phyloP scores from a whole-genome alignment of 345 rosid species.

The Pelargonium nanum region DNA sequence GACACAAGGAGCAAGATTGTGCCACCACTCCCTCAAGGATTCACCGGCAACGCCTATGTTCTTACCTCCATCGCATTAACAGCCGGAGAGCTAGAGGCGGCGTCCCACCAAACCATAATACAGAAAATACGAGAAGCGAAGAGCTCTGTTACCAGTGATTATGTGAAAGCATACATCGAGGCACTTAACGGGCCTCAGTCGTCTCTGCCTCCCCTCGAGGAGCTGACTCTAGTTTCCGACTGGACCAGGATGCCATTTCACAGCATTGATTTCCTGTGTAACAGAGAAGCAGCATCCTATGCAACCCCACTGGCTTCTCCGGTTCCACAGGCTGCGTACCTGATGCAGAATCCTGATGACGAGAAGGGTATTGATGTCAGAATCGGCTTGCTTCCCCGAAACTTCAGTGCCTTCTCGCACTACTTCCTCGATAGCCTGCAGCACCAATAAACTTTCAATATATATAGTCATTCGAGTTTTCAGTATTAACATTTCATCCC shows the following conservation, averaged over 20 bases:
- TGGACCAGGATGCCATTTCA: slow-evolving; percentile 75
- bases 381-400: slow-evolving; percentile 40
- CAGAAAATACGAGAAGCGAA: slow-evolving; percentile 51
- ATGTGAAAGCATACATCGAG: slow-evolving; percentile 42
- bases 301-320: slow-evolving; percentile 53
- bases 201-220: slow-evolving; percentile 44
- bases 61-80: slow-evolving; percentile 45
- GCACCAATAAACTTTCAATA: too few species aligned
- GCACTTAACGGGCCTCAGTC: slow-evolving; percentile 38
- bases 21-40: slow-evolving; percentile 41
- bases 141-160: slow-evolving; percentile 29
- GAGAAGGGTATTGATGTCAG: slow-evolving; percentile 31
- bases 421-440: slow-evolving; percentile 16
- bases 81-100: slow-evolving; percentile 34
- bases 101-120: slow-evolving; percentile 23
- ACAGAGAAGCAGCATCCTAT: slow-evolving; percentile 26
- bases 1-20: slow-evolving; percentile 39
- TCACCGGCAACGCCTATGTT: slow-evolving; percentile 56
- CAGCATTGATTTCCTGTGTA: slow-evolving; percentile 28
- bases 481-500: too few species aligned
- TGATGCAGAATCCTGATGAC: slow-evolving; percentile 49
- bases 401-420: slow-evolving; percentile 21
- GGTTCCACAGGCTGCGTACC: slow-evolving; percentile 52
- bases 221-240: slow-evolving; percentile 49
- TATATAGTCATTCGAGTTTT: too few species aligned